These are phyloP conservation scores for Diutina neorugosa DNA, from an alignment of 1,139 yeast species.

Conservation along the genomic window DNA sequence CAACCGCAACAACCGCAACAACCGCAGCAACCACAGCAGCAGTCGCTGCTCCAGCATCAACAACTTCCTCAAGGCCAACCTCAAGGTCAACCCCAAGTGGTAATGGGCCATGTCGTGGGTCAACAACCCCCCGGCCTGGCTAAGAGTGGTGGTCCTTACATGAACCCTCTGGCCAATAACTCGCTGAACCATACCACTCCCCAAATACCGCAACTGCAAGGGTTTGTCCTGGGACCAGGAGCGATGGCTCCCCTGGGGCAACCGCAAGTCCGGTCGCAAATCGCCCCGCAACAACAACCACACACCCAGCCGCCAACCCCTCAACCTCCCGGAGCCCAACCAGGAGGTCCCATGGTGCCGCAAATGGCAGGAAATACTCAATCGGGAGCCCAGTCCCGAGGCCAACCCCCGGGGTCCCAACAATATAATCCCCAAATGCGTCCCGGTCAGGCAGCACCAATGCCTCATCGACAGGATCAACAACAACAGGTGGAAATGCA, in stretches of 20 bases:
- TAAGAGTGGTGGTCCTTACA: background rate
- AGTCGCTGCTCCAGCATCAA: background rate
- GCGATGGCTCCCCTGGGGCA: background rate
- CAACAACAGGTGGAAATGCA: constrained; percentile 10
- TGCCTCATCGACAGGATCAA: background rate
- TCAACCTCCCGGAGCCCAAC: background rate
- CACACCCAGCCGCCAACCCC: background rate
- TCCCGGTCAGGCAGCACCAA: background rate
- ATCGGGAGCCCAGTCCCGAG: background rate
- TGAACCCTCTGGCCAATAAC: background rate
- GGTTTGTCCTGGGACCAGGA: background rate
- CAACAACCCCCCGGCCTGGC: background rate
- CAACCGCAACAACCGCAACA: constrained; percentile 11
- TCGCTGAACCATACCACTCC: background rate
- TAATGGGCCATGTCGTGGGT: background rate
- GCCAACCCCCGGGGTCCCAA: background rate
- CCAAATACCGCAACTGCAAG: background rate
- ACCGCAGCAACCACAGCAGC: constrained; percentile 8
- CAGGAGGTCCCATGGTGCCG: background rate
- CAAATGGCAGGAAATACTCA: background rate
- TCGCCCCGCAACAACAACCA: background rate
- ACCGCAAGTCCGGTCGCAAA: background rate
- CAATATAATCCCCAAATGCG: background rate
- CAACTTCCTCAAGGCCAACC: too few relatives aligned
- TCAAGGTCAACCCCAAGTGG: background rate